Base-by-base conservation (phyloP, 257 asterid genomes). In the Solanum tarapatanum region DNA sequence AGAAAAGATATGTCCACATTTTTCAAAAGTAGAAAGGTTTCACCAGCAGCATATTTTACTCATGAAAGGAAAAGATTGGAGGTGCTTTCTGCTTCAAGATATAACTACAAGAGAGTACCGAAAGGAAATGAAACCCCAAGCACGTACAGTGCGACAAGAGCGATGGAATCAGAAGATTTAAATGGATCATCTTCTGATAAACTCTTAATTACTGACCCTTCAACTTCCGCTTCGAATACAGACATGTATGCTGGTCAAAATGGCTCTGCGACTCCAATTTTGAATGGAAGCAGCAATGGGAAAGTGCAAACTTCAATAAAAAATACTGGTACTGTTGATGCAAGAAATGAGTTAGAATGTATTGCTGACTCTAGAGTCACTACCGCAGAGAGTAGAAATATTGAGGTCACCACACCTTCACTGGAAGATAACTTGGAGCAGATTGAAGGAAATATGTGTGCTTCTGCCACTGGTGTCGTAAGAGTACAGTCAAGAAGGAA, bases 401-500 rank as follows among this genome's bases (percentile, higher is more conserved):
- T 80, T 88, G 96, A 92, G 64, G 92, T 94, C 88, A 88, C 93
- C 75, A 39, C 87, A 84, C 91, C 93, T 86, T 93, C 93, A 16
- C 92, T 91, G 82, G 97, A 93, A 84, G 96, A 94, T 88, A 93
- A 90, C 87, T 32, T 94, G 94, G 97, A 93, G 41, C 41, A 80
- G 86, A 88, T 96, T 83, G 98, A 94, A 87, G 92, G 92, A 37
- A 89, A 95, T 92, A 95, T 96, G 99, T 95, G 99, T 88, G 95
- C 96, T 90, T 97, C 99, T 33, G 94, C 99, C 88, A 97, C 99
- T 48, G 99, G 99, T 84, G 98, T 96, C 80, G 99, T 97, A 87
- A 92, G 99, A 91, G 94, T 96, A 89, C 99, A 97, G 89, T 97
- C 99, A 24, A 91, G 99, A 88, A 96, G 92, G 93, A 97, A 96